Evolutionary conservation across 495 filamentous ascomycete species (phyloP).

Genomic region (Aspergillus coremiiformis): DNA sequence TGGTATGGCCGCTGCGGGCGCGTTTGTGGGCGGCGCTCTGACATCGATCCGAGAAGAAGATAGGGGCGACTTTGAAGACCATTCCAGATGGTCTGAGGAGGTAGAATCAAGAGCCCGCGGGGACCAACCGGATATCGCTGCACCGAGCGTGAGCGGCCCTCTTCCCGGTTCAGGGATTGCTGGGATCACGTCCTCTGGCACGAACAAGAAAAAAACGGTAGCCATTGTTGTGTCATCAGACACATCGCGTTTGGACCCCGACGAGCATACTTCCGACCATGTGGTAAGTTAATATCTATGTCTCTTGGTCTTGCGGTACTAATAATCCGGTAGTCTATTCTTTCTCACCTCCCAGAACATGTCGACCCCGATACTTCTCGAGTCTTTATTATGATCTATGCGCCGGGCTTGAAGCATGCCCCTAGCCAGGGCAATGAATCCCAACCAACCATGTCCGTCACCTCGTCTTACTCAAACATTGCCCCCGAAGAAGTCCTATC

Average conservation of each 20-base stretch:
- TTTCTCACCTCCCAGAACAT: constrained; percentile 76
- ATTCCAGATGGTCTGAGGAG: constrained; percentile 79
- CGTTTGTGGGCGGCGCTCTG: constrained; percentile 67
- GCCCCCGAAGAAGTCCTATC: constrained; percentile 65
- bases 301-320: constrained; percentile 3
- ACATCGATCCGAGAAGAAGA: constrained; percentile 80
- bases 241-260: constrained; percentile 47
- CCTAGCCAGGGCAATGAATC: constrained; percentile 31
- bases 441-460: constrained; percentile 53
- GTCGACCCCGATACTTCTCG: constrained; percentile 59
- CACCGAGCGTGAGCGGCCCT: constrained; percentile 27
- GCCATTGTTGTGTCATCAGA: constrained; percentile 81
- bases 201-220: constrained; percentile 58
- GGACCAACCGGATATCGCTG: constrained; percentile 18
- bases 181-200: constrained; percentile 13
- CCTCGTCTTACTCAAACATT: constrained; percentile 85
- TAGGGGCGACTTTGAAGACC: constrained; percentile 70
- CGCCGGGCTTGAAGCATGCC: constrained; percentile 66
- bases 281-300: constrained; percentile 52
- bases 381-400: constrained; percentile 83
- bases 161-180: constrained; percentile 17
- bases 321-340: constrained; percentile 58
- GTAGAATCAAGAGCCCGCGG: constrained; percentile 45
- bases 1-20: constrained; percentile 76
- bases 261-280: constrained; percentile 62